Evolutionary conservation across 2,329 filamentous ascomycete species (phyloP).

Genomic region (Scedosporium minutisporum): DNA sequence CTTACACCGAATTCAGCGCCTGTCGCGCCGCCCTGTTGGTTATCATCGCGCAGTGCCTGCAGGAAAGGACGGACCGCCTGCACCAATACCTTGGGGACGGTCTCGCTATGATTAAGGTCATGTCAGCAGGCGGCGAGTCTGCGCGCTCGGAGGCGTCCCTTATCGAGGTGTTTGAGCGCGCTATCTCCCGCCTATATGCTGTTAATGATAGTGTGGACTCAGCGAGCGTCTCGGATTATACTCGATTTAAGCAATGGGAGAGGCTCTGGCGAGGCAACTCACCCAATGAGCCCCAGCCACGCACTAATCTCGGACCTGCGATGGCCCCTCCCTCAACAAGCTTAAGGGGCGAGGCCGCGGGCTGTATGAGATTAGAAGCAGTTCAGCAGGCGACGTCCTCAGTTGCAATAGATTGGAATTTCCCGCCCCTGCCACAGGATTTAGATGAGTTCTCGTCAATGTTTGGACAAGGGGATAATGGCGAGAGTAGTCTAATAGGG

Average conservation of each 20-base stretch:
- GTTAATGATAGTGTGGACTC: slow-evolving; percentile 22
- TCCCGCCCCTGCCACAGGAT: background rate
- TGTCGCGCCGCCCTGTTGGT: slow-evolving; percentile 44
- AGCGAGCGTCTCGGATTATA: slow-evolving; percentile 33
- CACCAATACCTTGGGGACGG: slow-evolving; percentile 37
- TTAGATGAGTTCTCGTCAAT: background rate
- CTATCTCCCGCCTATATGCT: slow-evolving; percentile 33
- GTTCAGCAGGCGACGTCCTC: background rate
- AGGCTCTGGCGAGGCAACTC: slow-evolving; percentile 35
- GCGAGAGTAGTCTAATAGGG: background rate
- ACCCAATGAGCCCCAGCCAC: slow-evolving; percentile 16
- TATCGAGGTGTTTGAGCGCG: slow-evolving; percentile 41
- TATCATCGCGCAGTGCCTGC: slow-evolving; percentile 28
- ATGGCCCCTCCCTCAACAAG: background rate
- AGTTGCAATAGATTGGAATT: background rate
- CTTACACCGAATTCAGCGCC: slow-evolving; percentile 46
- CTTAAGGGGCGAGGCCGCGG: background rate
- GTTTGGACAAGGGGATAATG: background rate
- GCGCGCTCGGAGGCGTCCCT: slow-evolving; percentile 43
- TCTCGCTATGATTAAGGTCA: slow-evolving; percentile 40
- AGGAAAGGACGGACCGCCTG: slow-evolving; percentile 26
- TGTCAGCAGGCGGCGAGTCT: slow-evolving; percentile 42
- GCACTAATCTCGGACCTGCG: slow-evolving; percentile 10
- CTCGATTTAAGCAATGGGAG: slow-evolving; percentile 41
- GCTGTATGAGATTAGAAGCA: background rate